A percentile compares a stretch with the other conserved stretches of the same genome.
These are phyloP conservation scores for Pseudisothecium myosuroides DNA, from an alignment of 225 moss, liverwort and hornwort species.

Conservation along the genomic window DNA sequence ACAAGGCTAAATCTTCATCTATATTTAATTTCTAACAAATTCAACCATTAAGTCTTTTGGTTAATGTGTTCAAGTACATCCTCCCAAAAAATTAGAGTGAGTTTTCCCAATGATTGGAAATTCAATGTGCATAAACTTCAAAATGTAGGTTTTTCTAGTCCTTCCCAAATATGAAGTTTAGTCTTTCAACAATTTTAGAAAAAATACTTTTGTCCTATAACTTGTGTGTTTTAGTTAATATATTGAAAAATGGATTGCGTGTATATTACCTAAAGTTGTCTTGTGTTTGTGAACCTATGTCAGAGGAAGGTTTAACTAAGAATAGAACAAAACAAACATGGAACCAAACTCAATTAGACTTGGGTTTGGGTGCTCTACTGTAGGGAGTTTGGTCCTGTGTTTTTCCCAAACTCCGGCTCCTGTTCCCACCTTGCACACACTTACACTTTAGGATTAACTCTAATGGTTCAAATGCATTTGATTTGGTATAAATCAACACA, in stretches of 20 bases:
- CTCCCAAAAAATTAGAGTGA: rapidly evolving
- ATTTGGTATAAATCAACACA: background rate
- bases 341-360: too few species aligned
- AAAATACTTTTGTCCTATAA: background rate
- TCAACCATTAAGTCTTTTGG: background rate
- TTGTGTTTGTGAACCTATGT: too few species aligned
- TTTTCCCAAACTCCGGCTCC: too few species aligned
- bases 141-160: background rate
- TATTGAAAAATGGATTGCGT: background rate
- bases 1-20: background rate
- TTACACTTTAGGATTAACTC: too few species aligned
- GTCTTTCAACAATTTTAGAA: background rate
- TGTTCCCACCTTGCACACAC: too few species aligned
- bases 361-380: too few species aligned
- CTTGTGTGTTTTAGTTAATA: background rate
- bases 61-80: too few species aligned
- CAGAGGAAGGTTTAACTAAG: too few species aligned
- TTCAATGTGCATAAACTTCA: background rate
- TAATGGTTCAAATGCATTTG: background rate
- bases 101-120: rapidly evolving
- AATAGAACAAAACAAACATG: too few species aligned
- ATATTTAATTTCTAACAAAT: background rate
- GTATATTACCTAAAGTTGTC: too few species aligned
- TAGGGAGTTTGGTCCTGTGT: too few species aligned
- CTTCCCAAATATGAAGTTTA: background rate